Evolutionary conservation across 768 basidiomycete genomes (phyloP).

Genomic region (Terana coerulea): DNA sequence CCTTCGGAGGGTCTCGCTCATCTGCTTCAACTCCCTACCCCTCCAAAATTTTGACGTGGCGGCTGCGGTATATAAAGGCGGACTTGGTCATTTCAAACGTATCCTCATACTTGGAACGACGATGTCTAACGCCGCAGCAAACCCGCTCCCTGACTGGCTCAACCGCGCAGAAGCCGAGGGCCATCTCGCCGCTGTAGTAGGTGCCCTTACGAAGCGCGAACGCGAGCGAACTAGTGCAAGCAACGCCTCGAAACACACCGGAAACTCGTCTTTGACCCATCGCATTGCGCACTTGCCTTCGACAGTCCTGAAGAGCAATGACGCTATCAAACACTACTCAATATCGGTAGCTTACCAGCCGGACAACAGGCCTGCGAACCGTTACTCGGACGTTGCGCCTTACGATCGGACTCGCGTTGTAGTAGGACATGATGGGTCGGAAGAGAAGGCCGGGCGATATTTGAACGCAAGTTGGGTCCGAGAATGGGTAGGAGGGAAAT

Average conservation of each 20-base stretch:
- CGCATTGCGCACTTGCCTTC: constrained; percentile 17
- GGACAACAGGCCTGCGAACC: constrained; percentile 49
- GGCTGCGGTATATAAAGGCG: too few species aligned
- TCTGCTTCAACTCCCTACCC: too few species aligned
- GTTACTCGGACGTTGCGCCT: constrained; percentile 70
- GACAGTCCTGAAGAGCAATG: constrained; percentile 17
- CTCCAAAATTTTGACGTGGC: too few species aligned
- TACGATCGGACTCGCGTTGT: constrained; percentile 80
- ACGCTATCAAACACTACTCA: constrained; percentile 48
- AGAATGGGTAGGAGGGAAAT: constrained; percentile 66
- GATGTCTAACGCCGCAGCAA: too few species aligned
- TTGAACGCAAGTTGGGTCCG: constrained; percentile 86
- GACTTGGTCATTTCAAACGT: too few species aligned
- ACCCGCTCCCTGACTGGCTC: constrained; percentile 25
- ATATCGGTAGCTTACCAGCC: constrained; percentile 44
- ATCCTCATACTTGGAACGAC: too few species aligned
- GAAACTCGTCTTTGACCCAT: constrained; percentile 20
- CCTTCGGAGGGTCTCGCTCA: too few species aligned
- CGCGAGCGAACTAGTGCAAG: constrained; percentile 30
- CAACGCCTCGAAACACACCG: constrained; percentile 20
- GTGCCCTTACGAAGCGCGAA: constrained; percentile 36
- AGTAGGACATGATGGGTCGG: constrained; percentile 30
- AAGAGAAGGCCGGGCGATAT: constrained; percentile 43
- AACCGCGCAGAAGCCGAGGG: constrained; percentile 20
- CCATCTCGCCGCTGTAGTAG: constrained; percentile 30